Evolutionary conservation across 2,329 filamentous ascomycete genomes (phyloP).

Genomic region (Talaromyces funiculosus): DNA sequence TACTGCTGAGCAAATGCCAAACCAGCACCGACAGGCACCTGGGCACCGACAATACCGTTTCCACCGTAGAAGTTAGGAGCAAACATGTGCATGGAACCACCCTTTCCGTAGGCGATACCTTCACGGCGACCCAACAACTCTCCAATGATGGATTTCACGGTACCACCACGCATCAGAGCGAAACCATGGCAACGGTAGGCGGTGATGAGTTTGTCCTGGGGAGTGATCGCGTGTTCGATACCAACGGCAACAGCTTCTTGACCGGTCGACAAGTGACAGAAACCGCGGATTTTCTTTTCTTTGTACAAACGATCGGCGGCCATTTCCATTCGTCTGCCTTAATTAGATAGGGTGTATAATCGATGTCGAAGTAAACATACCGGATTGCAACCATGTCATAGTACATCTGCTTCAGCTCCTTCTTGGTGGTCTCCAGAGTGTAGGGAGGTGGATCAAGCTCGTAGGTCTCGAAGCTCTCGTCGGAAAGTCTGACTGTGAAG

Average conservation of each 20-base stretch:
- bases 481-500: slow-evolving; percentile 86
- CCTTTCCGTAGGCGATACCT: slow-evolving; percentile 98
- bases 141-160: slow-evolving; percentile 87
- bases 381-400: slow-evolving; percentile 91
- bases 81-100: slow-evolving; percentile 99
- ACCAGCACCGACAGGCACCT: slow-evolving; percentile 94
- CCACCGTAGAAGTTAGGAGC: slow-evolving; percentile 95
- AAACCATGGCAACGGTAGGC: slow-evolving; percentile 99
- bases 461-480: slow-evolving; percentile 99
- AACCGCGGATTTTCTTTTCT: slow-evolving; percentile 99
- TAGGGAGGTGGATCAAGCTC: slow-evolving; percentile 95
- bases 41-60: slow-evolving; percentile 97
- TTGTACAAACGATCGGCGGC: slow-evolving; percentile 98
- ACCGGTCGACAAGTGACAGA: slow-evolving; percentile 96
- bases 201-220: slow-evolving; percentile 90
- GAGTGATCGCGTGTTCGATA: slow-evolving; percentile 92
- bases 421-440: slow-evolving; percentile 90
- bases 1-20: slow-evolving; percentile 98
- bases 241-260: slow-evolving; percentile 96
- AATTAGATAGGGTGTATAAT: neutral
- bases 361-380: slow-evolving; percentile 50
- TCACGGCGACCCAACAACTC: slow-evolving; percentile 91
- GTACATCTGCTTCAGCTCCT: slow-evolving; percentile 98
- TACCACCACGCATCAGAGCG: slow-evolving; percentile 89
- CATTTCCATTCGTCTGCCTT: slow-evolving; percentile 94